Conservation (phyloP, 768 basidiomycete genomes). For the Boletus subparvulus region DNA sequence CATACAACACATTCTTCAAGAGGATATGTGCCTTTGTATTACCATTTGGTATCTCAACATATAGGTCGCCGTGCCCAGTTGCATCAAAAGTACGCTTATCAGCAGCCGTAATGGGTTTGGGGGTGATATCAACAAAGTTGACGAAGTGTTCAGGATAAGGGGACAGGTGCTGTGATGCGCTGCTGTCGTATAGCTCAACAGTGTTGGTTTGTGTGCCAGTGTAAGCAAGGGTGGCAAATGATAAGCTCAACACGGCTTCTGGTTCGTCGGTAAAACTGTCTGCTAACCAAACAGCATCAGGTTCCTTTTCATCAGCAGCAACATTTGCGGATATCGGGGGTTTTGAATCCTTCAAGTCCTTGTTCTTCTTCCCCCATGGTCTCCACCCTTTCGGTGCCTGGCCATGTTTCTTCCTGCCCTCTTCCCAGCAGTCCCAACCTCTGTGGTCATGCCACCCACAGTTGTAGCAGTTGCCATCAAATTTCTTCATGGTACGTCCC, state of each 20-base stretch:
- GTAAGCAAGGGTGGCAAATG: too few relatives aligned
- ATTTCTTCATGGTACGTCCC: too few relatives aligned
- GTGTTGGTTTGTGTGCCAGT: too few relatives aligned
- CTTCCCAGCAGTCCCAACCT: slow-evolving; percentile 7
- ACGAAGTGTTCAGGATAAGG: too few relatives aligned
- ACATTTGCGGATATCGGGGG: neutral
- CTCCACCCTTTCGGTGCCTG: slow-evolving; percentile 5
- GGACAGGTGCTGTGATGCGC: too few relatives aligned
- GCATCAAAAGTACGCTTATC: neutral
- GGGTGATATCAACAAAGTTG: too few relatives aligned
- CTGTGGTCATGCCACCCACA: slow-evolving; percentile 6
- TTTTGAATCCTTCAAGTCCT: neutral
- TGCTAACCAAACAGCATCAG: neutral
- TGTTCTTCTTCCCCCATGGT: neutral
- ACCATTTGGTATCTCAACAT: neutral
- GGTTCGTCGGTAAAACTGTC: too few relatives aligned
- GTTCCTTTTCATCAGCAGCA: neutral
- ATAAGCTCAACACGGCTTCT: too few relatives aligned
- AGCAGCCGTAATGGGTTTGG: too few relatives aligned
- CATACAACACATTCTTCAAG: neutral
- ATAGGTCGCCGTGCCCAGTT: neutral
- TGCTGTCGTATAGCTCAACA: too few relatives aligned
- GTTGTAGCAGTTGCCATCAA: too few relatives aligned
- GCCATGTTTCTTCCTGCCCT: slow-evolving; percentile 2
- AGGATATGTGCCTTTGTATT: neutral